phyloP scores from a whole-genome alignment of 371 early-diverging fungal species.

The Mortierella sp. region DNA sequence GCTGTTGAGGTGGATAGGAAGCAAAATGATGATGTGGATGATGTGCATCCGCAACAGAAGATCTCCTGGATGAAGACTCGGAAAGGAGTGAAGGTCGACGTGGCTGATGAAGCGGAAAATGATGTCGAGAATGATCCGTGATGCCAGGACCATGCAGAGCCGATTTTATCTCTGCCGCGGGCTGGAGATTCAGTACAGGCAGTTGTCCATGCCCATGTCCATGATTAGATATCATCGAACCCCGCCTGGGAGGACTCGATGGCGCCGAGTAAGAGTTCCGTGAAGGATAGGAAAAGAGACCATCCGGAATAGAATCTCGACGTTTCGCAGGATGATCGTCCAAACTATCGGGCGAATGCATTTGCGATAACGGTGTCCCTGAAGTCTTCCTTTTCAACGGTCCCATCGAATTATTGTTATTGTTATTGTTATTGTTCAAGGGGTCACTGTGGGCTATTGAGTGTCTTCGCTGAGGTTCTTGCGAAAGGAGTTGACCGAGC shows the following conservation, averaged over 20 bases:
- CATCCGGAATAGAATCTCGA: constrained; percentile 48
- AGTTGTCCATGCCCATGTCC: constrained; percentile 14
- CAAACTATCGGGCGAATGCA: constrained; percentile 24
- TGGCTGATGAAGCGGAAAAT: constrained; percentile 47
- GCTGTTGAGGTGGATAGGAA: background rate
- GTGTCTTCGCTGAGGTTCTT: constrained; percentile 59
- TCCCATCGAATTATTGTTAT: background rate
- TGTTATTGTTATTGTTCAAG: background rate
- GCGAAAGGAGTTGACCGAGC: constrained; percentile 52
- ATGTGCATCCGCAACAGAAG: constrained; percentile 30
- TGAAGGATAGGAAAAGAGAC: constrained; percentile 31
- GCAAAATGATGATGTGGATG: too few species aligned
- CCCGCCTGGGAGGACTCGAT: constrained; percentile 65
- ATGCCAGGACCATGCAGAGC: constrained; percentile 7
- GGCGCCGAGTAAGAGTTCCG: constrained; percentile 67
- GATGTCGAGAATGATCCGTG: constrained; percentile 35
- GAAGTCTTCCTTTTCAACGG: constrained; percentile 48
- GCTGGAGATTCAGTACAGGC: constrained; percentile 40
- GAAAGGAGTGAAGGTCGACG: constrained; percentile 43
- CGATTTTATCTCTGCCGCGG: constrained; percentile 40
- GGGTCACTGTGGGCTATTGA: constrained; percentile 65
- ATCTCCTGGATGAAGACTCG: constrained; percentile 24
- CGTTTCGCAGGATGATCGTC: constrained; percentile 43
- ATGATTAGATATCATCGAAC: constrained; percentile 14
- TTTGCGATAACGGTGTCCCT: constrained; percentile 53